Evolutionary conservation across 2,329 filamentous ascomycete genomes (phyloP).

Genomic region (Ophiostoma sp.): DNA sequence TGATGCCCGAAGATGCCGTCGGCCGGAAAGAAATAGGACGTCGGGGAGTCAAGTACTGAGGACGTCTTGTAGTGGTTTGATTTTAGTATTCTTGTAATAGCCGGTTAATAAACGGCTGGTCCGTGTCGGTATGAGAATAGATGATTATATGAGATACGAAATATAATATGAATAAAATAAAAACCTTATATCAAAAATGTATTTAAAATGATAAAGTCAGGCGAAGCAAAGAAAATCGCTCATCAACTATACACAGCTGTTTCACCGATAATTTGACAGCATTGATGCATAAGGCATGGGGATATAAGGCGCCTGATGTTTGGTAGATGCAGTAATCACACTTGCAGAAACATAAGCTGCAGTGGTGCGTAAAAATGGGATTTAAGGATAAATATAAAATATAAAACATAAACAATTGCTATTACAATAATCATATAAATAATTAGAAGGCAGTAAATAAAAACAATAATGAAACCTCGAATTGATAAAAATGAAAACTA

Average conservation of each 20-base stretch:
- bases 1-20: conserved; percentile 67
- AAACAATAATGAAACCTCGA: no score
- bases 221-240: neutral
- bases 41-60: conserved; percentile 45
- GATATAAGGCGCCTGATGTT: neutral
- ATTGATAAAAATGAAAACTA: no score
- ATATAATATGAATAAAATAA: neutral
- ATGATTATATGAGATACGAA: neutral
- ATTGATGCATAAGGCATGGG: neutral
- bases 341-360: no score
- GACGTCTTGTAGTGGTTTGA: neutral
- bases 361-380: no score
- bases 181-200: neutral
- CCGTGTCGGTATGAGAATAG: conserved; percentile 2
- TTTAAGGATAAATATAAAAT: neutral
- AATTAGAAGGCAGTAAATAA: no score
- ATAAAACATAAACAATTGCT: neutral
- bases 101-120: conserved; percentile 9
- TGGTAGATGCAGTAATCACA: no score
- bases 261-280: no score
- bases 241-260: no score
- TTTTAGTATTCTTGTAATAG: neutral
- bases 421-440: neutral
- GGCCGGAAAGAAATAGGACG: conserved; percentile 67
- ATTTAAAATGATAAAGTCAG: neutral